Base-by-base conservation (phyloP, 176 grass and related monocot genomes). In the Tuctoria greenei region DNA sequence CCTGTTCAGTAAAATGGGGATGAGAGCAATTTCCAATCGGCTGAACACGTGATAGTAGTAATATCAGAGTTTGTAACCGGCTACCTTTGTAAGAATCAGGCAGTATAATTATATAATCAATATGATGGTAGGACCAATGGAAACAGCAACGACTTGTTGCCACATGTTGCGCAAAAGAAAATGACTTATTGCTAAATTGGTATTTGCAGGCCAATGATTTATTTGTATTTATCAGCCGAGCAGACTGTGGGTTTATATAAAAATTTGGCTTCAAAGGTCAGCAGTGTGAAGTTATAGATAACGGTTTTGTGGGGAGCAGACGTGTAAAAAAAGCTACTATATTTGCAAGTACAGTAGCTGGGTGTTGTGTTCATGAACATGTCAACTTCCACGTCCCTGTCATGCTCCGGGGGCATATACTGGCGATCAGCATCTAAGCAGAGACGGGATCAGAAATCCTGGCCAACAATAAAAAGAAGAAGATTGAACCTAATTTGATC, bases 1-100 rank as follows among this genome's bases (percentile, higher is more conserved):
- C 89, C 96, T 99, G 78, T 77, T 51, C 38, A 37, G 79, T 4
- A 16, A 81, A 52, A 66, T 20, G 77, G 64, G 82, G 50, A 15
- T 66, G 65, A 82, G 50, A 82, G 72, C 10, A 66, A 20, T 21
- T 74, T 46, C 28, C 21, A 44, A 44, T 36, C 5, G 21, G 43
- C 24, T 25, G 60, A 25, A 69, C 76, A 41, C 42, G 31, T 40
- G 25, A 69, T 65, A n/a, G 23, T 65, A n/a, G 23, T 0, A 54
- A 42, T 71, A 43, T 4, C 46, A 18, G 28, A 20, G 37, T 66
- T 66, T 44, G 2, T 5, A 78, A 54, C 38, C 28, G 31, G 57
- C 35, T 6, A 35, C 17, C 18, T 26, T 42, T 14, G 17, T 21
- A 73, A 64, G 46, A 42, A 24, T 6, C 36, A 16, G 59, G 24